Evolutionary conservation across 2,329 filamentous ascomycete species (phyloP).

Genomic region (Fusarium setosum): DNA sequence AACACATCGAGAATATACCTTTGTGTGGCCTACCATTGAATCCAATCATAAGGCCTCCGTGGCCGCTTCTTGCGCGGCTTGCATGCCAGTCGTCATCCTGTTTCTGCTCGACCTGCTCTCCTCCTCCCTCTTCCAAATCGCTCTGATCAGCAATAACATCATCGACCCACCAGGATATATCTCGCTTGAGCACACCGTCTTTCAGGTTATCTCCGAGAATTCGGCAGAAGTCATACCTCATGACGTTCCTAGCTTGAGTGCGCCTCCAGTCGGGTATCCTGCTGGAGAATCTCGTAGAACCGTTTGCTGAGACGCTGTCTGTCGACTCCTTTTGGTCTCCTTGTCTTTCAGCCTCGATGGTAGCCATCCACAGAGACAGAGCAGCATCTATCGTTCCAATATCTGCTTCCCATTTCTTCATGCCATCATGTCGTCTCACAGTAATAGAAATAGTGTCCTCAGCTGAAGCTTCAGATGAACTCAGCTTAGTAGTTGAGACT

Average conservation of each 20-base stretch:
- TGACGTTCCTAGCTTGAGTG: neutral
- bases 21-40: neutral
- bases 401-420: neutral
- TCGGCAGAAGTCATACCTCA: neutral
- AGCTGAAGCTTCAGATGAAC: neutral
- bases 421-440: neutral
- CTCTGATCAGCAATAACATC: neutral
- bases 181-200: neutral
- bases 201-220: neutral
- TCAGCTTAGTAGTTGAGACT: neutral
- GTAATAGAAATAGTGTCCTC: neutral
- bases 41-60: neutral
- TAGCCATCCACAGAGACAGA: neutral
- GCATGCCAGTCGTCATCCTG: neutral
- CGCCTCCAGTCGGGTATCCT: neutral
- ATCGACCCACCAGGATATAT: neutral
- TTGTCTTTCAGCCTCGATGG: neutral
- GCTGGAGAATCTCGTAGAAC: fast-evolving
- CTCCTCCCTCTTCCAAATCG: neutral
- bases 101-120: too few relatives aligned
- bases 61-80: neutral
- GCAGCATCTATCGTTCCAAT: neutral
- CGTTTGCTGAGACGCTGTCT: neutral
- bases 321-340: neutral
- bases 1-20: neutral